phyloP scores from a whole-genome alignment of 305 asterid species.

The Vinca major region DNA sequence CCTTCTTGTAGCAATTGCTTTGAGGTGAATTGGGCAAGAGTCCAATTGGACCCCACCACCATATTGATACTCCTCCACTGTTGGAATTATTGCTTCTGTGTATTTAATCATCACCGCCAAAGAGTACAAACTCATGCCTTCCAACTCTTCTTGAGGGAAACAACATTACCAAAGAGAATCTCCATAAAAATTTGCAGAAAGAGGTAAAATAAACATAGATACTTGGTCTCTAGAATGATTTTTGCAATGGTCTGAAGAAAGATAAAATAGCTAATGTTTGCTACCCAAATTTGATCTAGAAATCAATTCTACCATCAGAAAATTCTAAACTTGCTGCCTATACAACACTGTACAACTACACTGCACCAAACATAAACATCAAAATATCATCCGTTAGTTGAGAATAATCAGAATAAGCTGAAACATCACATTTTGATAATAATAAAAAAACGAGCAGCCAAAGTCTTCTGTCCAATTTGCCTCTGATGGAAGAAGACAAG shows the following conservation, averaged over 20 bases:
- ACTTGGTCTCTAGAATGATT: too few species aligned
- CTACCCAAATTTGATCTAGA: neutral
- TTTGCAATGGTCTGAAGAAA: neutral
- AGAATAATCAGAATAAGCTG: neutral
- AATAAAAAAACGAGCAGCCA: neutral
- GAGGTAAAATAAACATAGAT: too few species aligned
- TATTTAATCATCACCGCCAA: too few species aligned
- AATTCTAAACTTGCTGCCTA: neutral
- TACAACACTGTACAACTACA: slow-evolving; percentile 2
- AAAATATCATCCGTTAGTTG: neutral
- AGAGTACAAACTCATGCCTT: too few species aligned
- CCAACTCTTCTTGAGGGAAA: neutral
- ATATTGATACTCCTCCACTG: too few species aligned
- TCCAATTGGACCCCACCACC: too few species aligned
- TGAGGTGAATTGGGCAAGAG: too few species aligned
- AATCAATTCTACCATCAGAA: neutral
- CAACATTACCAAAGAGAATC: neutral
- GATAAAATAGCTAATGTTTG: neutral
- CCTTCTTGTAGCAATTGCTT: too few species aligned
- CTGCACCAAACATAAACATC: neutral
- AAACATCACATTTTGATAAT: neutral
- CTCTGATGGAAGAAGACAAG: too few species aligned
- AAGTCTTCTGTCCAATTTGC: neutral
- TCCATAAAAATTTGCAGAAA: too few species aligned
- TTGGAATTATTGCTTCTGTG: too few species aligned